Evolutionary conservation across 257 asterid genomes (phyloP).

Genomic region (Euphrasia confusa): DNA sequence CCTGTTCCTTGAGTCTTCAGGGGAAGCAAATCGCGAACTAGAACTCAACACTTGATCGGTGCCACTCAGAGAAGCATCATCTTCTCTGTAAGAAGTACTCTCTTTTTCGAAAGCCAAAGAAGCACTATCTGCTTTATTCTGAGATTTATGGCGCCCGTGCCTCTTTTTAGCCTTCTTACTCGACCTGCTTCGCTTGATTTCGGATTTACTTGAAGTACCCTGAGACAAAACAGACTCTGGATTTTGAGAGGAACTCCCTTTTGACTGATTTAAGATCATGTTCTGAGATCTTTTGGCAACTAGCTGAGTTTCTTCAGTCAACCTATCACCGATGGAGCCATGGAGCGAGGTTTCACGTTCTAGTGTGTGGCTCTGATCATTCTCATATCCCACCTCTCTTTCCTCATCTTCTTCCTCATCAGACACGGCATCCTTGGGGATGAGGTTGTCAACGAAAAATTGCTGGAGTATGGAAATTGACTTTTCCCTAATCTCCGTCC

Average conservation of each 20-base stretch:
- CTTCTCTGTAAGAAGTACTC: constrained; percentile 81
- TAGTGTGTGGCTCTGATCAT: constrained; percentile 37
- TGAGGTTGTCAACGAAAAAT: constrained; percentile 63
- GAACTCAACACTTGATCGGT: constrained; percentile 89
- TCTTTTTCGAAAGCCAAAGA: constrained; percentile 51
- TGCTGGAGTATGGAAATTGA: constrained; percentile 68
- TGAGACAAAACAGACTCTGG: constrained; percentile 61
- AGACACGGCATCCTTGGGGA: constrained; percentile 74
- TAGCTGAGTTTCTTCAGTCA: constrained; percentile 42
- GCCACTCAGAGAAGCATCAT: constrained; percentile 83
- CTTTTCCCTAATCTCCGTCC: constrained; percentile 99
- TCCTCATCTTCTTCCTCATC: constrained; percentile 78
- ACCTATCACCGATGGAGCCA: constrained; percentile 51
- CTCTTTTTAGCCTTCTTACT: constrained; percentile 93
- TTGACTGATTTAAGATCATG: constrained; percentile 43
- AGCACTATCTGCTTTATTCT: constrained; percentile 67
- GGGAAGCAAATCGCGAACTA: constrained; percentile 85
- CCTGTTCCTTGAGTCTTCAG: constrained; percentile 71
- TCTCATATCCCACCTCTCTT: constrained; percentile 47
- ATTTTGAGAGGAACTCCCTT: constrained; percentile 58
- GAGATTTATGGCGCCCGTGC: constrained; percentile 88
- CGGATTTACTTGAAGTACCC: constrained; percentile 55
- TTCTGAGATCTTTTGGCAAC: constrained; percentile 72
- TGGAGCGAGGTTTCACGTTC: constrained; percentile 51
- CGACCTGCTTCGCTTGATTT: constrained; percentile 83